A percentile compares a stretch with the other conserved stretches of the same genome.
Evolutionary conservation across 805 yeast genomes (phyloP).

Genomic region (Lipomyces yamanashiensis): DNA sequence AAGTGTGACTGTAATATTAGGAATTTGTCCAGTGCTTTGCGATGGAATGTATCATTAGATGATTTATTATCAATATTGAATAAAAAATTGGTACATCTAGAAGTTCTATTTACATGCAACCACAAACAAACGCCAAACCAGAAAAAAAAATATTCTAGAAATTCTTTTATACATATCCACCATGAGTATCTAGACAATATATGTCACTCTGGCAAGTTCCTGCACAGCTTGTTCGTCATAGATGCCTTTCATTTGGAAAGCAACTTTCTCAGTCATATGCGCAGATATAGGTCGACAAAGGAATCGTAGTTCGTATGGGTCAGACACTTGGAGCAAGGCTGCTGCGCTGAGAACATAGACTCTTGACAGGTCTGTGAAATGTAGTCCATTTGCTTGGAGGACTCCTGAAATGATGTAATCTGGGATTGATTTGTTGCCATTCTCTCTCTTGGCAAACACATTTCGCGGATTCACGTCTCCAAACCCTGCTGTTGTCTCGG

Average conservation of each 20-base stretch:
- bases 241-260: constrained; percentile 2
- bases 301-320: constrained; percentile 1
- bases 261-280: constrained; percentile 8
- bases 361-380: constrained; percentile 30
- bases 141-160: not conserved
- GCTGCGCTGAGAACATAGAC: constrained; percentile 27
- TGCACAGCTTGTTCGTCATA: not conserved
- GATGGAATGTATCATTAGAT: no score
- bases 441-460: constrained; percentile 4
- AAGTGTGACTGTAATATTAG: no score
- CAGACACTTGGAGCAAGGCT: constrained; percentile 14
- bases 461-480: constrained; percentile 14
- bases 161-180: not conserved
- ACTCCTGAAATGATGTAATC: constrained; percentile 25
- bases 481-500: not conserved
- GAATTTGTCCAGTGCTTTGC: no score
- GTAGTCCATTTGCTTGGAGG: constrained; percentile 26
- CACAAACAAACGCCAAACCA: not conserved
- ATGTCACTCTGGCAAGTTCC: constrained; percentile 2
- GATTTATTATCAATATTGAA: no score
- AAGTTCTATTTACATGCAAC: not conserved
- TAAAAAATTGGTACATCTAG: no score
- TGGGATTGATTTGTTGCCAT: constrained; percentile 7
- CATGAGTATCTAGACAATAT: not conserved
- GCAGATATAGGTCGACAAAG: constrained; percentile 10